Conservation (phyloP, 805 yeast genomes). For the Candida hispaniensis region DNA sequence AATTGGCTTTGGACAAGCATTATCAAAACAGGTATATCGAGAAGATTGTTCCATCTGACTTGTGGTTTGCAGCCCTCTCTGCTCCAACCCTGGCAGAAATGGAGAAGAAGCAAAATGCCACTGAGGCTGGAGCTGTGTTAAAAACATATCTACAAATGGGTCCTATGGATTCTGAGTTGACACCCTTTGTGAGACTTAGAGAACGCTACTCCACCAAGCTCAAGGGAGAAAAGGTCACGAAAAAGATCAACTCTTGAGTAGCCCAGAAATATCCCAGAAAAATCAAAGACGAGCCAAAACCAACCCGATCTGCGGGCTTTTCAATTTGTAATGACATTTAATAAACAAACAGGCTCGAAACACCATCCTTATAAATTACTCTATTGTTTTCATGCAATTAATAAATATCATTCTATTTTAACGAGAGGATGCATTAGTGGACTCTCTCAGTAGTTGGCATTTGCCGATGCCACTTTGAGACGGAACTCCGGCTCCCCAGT, state of each 20-base stretch:
- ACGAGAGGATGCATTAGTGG: constrained; percentile 3
- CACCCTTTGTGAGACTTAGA: constrained; percentile 11
- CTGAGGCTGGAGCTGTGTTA: constrained; percentile 1
- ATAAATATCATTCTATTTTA: constrained; percentile 11
- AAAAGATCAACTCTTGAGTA: too few relatives aligned
- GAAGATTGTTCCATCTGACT: constrained; percentile 9
- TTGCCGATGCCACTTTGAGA: constrained; percentile 33
- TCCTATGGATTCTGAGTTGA: constrained; percentile 6
- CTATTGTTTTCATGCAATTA: background rate
- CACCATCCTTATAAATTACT: too few relatives aligned
- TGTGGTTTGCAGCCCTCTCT: constrained; percentile 10
- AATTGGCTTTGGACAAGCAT: constrained; percentile 6
- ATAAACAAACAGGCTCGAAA: background rate
- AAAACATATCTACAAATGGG: constrained; percentile 6
- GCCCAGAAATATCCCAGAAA: too few relatives aligned
- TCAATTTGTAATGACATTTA: too few relatives aligned
- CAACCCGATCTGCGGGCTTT: too few relatives aligned
- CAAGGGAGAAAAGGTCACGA: too few relatives aligned
- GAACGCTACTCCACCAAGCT: constrained; percentile 14
- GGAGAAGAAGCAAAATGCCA: constrained; percentile 10
- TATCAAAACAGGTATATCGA: constrained; percentile 7
- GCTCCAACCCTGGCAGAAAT: constrained; percentile 12
- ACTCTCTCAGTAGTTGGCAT: constrained; percentile 24
- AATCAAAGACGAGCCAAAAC: too few relatives aligned
- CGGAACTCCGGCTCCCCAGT: constrained; percentile 79